Percentiles rank a stretch among this genome's conserved stretches.
phyloP scores from a whole-genome alignment of 2,329 filamentous ascomycete genomes.

The Falciphora oryzae region DNA sequence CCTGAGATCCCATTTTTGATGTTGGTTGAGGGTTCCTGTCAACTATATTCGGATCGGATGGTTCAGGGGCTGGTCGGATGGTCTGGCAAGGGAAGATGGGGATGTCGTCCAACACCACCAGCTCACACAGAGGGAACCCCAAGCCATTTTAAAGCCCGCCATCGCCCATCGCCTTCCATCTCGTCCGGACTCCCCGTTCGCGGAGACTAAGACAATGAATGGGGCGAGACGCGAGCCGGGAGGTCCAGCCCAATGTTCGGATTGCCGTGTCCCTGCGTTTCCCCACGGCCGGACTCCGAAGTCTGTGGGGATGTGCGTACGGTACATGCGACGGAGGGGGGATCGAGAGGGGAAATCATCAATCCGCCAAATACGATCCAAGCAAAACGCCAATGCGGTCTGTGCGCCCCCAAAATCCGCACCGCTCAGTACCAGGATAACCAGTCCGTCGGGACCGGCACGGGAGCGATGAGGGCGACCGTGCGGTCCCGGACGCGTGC shows the following conservation, averaged over 20 bases:
- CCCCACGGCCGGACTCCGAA: slow-evolving; percentile 6
- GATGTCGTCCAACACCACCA: background rate
- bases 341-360: background rate
- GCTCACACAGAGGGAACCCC: background rate
- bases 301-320: slow-evolving; percentile 5
- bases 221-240: background rate
- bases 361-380: background rate
- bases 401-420: background rate
- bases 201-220: background rate
- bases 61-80: background rate
- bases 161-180: background rate
- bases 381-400: background rate
- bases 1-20: slow-evolving; percentile 8
- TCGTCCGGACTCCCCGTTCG: background rate
- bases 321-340: too few relatives aligned
- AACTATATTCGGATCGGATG: background rate
- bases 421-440: too few relatives aligned
- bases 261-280: background rate
- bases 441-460: background rate
- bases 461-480: background rate
- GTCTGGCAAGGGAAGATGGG: background rate
- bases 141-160: background rate
- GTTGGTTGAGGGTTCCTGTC: background rate
- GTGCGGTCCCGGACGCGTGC: background rate
- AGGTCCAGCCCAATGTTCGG: background rate